These are phyloP conservation scores for Sporothrix euskadiensis DNA, from an alignment of 2,329 filamentous ascomycete species.

Conservation along the genomic window DNA sequence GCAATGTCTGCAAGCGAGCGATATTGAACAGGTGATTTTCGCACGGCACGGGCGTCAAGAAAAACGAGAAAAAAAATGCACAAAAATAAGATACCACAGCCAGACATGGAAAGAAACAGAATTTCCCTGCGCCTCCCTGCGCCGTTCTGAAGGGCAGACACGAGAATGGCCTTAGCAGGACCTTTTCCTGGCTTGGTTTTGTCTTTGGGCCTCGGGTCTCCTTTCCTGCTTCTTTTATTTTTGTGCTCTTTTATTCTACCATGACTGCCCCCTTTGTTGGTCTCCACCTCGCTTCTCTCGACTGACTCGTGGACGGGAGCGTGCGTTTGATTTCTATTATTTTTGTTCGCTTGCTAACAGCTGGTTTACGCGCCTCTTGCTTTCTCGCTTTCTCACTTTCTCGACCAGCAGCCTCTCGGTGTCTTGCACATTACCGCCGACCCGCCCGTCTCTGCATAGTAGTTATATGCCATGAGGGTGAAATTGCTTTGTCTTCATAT, in stretches of 20 bases:
- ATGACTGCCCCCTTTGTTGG: neutral
- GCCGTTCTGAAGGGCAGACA: neutral
- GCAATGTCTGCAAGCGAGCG: neutral
- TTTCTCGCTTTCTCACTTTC: neutral
- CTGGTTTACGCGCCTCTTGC: neutral
- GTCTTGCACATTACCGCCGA: conserved; percentile 1
- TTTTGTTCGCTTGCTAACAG: neutral
- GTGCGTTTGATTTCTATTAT: neutral
- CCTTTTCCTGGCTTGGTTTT: neutral
- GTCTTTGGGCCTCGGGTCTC: neutral
- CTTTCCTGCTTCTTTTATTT: neutral
- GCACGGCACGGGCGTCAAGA: neutral
- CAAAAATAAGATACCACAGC: neutral
- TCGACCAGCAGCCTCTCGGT: neutral
- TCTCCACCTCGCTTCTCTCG: neutral
- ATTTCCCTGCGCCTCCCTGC: neutral
- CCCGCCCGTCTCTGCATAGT: neutral
- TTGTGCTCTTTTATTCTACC: neutral
- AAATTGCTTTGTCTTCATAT: neutral
- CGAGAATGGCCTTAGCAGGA: neutral
- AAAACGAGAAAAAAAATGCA: neutral
- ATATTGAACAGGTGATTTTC: neutral
- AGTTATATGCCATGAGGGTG: neutral
- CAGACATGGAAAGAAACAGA: neutral
- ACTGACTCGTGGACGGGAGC: neutral